Conservation (phyloP, 805 yeast species). For the Candida endomychidarum region DNA sequence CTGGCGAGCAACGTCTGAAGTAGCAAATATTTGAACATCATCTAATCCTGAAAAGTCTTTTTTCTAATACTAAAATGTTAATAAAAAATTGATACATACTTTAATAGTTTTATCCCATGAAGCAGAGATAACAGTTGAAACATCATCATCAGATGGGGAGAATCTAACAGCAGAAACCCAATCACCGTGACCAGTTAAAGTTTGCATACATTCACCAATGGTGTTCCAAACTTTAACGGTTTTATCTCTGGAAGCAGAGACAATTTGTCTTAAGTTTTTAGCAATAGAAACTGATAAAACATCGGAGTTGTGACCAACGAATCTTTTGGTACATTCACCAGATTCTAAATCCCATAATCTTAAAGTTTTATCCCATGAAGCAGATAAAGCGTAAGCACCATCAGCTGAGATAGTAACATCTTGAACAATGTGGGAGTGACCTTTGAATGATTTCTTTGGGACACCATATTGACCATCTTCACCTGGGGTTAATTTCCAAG, state of each 20-base stretch:
- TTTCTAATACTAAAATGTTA: neutral
- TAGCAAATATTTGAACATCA: conserved; percentile 81
- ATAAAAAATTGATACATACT: conserved; percentile 62
- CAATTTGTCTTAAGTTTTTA: conserved; percentile 94
- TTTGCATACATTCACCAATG: conserved; percentile 93
- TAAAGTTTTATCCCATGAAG: conserved; percentile 99
- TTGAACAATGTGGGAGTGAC: conserved; percentile 99
- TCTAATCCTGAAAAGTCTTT: conserved; percentile 8
- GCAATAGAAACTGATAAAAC: conserved; percentile 96
- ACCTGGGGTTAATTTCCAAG: conserved; percentile 96
- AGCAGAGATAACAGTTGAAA: conserved; percentile 88
- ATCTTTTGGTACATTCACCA: conserved; percentile 92
- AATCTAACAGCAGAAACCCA: conserved; percentile 99
- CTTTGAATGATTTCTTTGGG: conserved; percentile 94
- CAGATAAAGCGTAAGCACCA: conserved; percentile 96
- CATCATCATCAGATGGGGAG: conserved; percentile 72
- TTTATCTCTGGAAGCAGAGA: conserved; percentile 98
- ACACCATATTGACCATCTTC: conserved; percentile 93
- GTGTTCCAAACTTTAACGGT: conserved; percentile 99
- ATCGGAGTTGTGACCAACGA: conserved; percentile 97
- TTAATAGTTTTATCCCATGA: conserved; percentile 98
- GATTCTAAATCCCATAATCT: conserved; percentile 97
- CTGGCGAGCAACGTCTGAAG: conserved; percentile 83
- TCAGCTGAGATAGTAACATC: conserved; percentile 97
- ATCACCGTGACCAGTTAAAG: conserved; percentile 95